Evolutionary conservation across 257 asterid species (phyloP), one percentile per base, ranked within the genome.

Genomic region (Rauvolfia tetraphylla): DNA sequence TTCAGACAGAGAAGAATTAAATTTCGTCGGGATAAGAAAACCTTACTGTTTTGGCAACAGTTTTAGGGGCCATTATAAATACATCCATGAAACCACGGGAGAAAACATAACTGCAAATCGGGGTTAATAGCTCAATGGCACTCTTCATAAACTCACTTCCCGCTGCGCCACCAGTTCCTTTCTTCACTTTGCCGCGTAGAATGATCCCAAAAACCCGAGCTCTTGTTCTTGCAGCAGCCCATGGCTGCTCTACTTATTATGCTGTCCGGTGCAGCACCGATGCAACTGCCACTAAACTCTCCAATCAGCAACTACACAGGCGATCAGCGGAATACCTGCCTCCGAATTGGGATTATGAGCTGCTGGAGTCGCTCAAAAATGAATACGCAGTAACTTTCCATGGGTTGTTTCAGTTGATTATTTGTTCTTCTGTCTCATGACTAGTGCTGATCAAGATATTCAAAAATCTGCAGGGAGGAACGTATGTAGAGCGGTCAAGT

Each of bases 331-430:
- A 66, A 11, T 76, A 76, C 56, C 42, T 25, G 66, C 73, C 78
- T 65, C 33, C 78, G 33, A 34, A 4, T 20, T 78, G 81, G 81
- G 77, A 65, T 23, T 48, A 61, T 29, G 41, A 72, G 1, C 49
- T 22, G 22, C 25, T 72, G 53, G 49, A 62, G n/a, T 72, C 78
- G 2, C n/a, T 18, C 0, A 63, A 27, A 46, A 78, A 72, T 65
- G 57, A 67, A 34, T 78, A 49, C 23, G 33, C 57, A 6, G 81
- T 78, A 78, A 38, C 12, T 17, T 31, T 29, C 23, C 31, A 22
- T 9, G 8, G 1, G 36, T 14, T 72, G 0, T 22, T 0, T 11
- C 0, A 22, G 57, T 1, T 25, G 1, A 23, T 5, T 69, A 6
- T 31, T 7, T 2, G 4, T 13, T 3, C 1, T 38, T 38, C 18